phyloP scores from a whole-genome alignment of 1,284 basidiomycete genomes.

The Baeospora myosura region DNA sequence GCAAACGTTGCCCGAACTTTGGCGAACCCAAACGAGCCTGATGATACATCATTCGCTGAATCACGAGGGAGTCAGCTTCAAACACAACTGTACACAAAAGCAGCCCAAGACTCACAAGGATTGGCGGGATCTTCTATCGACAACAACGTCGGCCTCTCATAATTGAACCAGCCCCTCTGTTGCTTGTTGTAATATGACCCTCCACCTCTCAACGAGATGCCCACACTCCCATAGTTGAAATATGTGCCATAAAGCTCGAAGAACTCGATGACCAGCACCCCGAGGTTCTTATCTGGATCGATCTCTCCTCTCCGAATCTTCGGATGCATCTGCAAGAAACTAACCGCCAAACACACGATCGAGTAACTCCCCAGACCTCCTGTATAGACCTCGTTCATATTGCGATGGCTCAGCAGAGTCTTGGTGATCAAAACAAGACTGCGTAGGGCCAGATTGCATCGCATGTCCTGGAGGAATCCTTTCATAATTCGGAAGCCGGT shows the following conservation, averaged over 20 bases:
- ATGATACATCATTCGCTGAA: slow-evolving; percentile 88
- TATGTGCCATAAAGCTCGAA: slow-evolving; percentile 92
- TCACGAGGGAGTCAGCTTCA: slow-evolving; percentile 7
- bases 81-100: slow-evolving; percentile 8
- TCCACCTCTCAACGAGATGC: slow-evolving; percentile 81
- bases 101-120: slow-evolving; percentile 48
- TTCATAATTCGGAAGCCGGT: slow-evolving; percentile 77
- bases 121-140: slow-evolving; percentile 96
- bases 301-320: slow-evolving; percentile 88
- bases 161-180: slow-evolving; percentile 73
- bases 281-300: slow-evolving; percentile 80
- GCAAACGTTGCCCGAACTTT: slow-evolving; percentile 73
- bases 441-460: slow-evolving; percentile 56
- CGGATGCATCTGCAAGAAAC: slow-evolving; percentile 95
- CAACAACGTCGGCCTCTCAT: slow-evolving; percentile 49
- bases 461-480: slow-evolving; percentile 69
- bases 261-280: slow-evolving; percentile 90
- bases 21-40: slow-evolving; percentile 78
- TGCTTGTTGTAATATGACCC: slow-evolving; percentile 82
- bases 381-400: slow-evolving; percentile 95
- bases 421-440: slow-evolving; percentile 85
- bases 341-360: slow-evolving; percentile 89
- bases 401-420: slow-evolving; percentile 81
- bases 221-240: slow-evolving; percentile 90
- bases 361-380: slow-evolving; percentile 94